Percentiles rank a stretch among this genome's conserved stretches.
Evolutionary conservation across 495 filamentous ascomycete genomes (phyloP).

Genomic region (Annulohypoxylon nitens): DNA sequence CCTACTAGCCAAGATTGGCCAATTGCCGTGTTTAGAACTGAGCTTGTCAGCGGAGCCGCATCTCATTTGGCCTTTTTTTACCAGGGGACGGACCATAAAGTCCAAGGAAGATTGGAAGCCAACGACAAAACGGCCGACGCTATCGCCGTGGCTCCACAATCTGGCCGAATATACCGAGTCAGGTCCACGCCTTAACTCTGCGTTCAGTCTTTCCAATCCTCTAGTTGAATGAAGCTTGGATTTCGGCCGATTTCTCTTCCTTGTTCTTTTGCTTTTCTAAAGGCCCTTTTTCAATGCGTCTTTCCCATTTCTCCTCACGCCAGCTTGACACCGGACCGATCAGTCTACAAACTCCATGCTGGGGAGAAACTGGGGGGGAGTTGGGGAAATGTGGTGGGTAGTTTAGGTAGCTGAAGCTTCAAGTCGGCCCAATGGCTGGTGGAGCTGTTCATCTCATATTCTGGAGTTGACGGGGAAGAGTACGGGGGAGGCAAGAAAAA

Average conservation of each 20-base stretch:
- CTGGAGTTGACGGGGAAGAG: slow-evolving; percentile 27
- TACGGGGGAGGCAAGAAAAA: slow-evolving; percentile 27
- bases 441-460: slow-evolving; percentile 15
- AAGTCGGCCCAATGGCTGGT: slow-evolving; percentile 22
- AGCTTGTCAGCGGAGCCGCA: slow-evolving; percentile 41
- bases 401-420: background rate
- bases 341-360: slow-evolving; percentile 13
- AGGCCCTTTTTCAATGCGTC: slow-evolving; percentile 4
- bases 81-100: slow-evolving; percentile 16
- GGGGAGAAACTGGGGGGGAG: slow-evolving; percentile 22
- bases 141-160: slow-evolving; percentile 47
- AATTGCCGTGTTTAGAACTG: slow-evolving; percentile 22
- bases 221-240: slow-evolving; percentile 7
- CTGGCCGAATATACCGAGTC: slow-evolving; percentile 44
- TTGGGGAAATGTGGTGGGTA: background rate
- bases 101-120: slow-evolving; percentile 23
- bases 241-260: slow-evolving; percentile 20
- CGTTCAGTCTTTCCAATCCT: background rate
- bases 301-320: background rate
- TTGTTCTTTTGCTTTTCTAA: background rate
- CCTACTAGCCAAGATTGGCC: slow-evolving; percentile 22
- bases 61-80: slow-evolving; percentile 3
- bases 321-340: slow-evolving; percentile 18
- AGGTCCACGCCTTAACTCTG: slow-evolving; percentile 15
- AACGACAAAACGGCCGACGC: slow-evolving; percentile 49